Conservation (phyloP, 768 basidiomycete species). For the Serpula lacrymans region DNA sequence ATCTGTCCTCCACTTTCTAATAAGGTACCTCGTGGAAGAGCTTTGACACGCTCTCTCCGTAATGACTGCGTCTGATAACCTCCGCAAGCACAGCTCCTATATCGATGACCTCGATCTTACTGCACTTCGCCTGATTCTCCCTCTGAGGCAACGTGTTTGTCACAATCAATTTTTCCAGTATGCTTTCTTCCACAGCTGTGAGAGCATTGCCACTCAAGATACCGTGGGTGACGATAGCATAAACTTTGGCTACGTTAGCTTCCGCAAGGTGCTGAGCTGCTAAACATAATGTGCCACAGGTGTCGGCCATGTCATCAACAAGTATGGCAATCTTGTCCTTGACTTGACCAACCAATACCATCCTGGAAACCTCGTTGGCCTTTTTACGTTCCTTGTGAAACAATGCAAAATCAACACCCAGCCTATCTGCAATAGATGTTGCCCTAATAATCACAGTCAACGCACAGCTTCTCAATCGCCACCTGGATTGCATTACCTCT, state of each 20-base stretch:
- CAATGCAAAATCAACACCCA: slow-evolving; percentile 96
- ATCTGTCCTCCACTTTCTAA: slow-evolving; percentile 36
- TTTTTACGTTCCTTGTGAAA: slow-evolving; percentile 99
- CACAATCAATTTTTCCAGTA: slow-evolving; percentile 91
- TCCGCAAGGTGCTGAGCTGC: slow-evolving; percentile 88
- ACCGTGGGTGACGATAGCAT: slow-evolving; percentile 95
- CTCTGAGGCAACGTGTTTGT: slow-evolving; percentile 96
- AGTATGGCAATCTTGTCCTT: slow-evolving; percentile 90
- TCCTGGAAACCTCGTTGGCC: slow-evolving; percentile 90
- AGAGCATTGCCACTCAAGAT: slow-evolving; percentile 91
- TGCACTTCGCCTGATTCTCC: slow-evolving; percentile 66
- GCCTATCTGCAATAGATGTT: slow-evolving; percentile 92
- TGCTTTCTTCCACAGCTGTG: slow-evolving; percentile 63
- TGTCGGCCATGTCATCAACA: slow-evolving; percentile 99
- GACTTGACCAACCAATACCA: slow-evolving; percentile 94
- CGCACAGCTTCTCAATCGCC: neutral
- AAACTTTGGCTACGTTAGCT: slow-evolving; percentile 81
- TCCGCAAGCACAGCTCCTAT: slow-evolving; percentile 94
- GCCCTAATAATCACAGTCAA: slow-evolving; percentile 54
- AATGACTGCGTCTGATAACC: slow-evolving; percentile 93
- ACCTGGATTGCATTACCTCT: slow-evolving; percentile 56
- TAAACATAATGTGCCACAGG: slow-evolving; percentile 89
- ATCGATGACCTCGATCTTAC: slow-evolving; percentile 90
- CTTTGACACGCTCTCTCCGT: slow-evolving; percentile 92
- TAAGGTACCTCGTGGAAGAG: slow-evolving; percentile 89